Conservation (phyloP, 257 asterid species). For the Nicotiana undulata region DNA sequence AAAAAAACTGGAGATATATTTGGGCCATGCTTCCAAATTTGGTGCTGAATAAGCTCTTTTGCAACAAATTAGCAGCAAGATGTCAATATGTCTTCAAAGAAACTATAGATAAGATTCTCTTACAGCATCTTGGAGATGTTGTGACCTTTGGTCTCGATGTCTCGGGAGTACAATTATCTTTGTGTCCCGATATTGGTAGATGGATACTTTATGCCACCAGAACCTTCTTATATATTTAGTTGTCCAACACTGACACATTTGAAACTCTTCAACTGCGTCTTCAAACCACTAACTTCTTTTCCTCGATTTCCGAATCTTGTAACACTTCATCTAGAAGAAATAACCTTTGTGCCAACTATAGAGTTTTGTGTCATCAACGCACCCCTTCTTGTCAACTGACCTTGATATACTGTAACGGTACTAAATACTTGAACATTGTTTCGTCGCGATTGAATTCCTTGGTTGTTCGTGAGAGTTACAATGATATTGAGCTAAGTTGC, state of each 20-base stretch:
- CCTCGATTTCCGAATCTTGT: neutral
- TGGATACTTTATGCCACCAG: no score
- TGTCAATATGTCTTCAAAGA: no score
- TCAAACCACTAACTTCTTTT: neutral
- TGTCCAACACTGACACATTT: neutral
- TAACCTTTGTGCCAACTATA: neutral
- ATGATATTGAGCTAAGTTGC: no score
- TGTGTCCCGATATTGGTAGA: no score
- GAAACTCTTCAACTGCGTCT: neutral
- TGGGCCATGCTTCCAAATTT: no score
- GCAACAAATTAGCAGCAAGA: no score
- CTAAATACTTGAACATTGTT: neutral
- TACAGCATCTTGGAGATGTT: no score
- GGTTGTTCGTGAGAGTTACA: neutral
- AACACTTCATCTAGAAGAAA: neutral
- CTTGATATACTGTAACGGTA: neutral
- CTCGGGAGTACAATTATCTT: no score
- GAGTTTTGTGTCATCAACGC: neutral
- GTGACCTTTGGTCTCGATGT: no score
- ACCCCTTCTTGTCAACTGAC: neutral
- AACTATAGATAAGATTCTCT: no score
- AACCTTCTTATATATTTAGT: neutral
- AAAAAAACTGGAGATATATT: no score
- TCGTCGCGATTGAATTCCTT: neutral
- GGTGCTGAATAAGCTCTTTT: no score